Evolutionary conservation across 2,329 filamentous ascomycete genomes (phyloP).

Genomic region (Beauveria caledonica): DNA sequence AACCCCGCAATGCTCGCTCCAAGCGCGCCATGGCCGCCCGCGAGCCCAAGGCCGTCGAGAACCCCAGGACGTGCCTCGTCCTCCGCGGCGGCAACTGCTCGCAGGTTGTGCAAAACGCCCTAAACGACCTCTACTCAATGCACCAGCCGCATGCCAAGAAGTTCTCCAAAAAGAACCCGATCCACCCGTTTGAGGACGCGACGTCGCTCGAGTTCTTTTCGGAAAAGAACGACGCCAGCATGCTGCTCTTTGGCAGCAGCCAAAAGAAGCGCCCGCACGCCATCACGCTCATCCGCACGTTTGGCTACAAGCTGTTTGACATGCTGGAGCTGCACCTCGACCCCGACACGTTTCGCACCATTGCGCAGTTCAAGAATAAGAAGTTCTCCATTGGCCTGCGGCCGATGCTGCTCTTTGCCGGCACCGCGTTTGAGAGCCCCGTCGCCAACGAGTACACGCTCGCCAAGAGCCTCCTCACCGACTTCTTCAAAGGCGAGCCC

Average conservation of each 20-base stretch:
- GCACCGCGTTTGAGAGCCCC: conserved; percentile 77
- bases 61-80: conserved; percentile 83
- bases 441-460: conserved; percentile 72
- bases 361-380: conserved; percentile 67
- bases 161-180: conserved; percentile 94
- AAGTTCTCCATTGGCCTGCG: conserved; percentile 75
- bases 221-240: conserved; percentile 86
- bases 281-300: conserved; percentile 74
- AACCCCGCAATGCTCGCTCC: conserved; percentile 69
- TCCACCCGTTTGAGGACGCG: conserved; percentile 89
- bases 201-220: conserved; percentile 89
- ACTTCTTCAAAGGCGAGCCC: conserved; percentile 78
- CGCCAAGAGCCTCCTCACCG: conserved; percentile 77
- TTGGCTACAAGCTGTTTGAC: conserved; percentile 80
- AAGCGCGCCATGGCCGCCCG: conserved; percentile 92
- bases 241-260: conserved; percentile 76
- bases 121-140: conserved; percentile 77
- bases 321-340: conserved; percentile 90
- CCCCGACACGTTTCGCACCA: conserved; percentile 58
- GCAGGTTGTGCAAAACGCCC: conserved; percentile 70
- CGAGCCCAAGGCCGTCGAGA: conserved; percentile 81
- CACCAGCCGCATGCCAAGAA: conserved; percentile 79
- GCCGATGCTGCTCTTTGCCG: conserved; percentile 86
- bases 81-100: conserved; percentile 82
- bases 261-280: conserved; percentile 95